Percentiles rank a stretch among this genome's conserved stretches.
These are phyloP conservation scores for Erysimum cheiranthoides DNA, from an alignment of 345 rosid species.

Conservation along the genomic window DNA sequence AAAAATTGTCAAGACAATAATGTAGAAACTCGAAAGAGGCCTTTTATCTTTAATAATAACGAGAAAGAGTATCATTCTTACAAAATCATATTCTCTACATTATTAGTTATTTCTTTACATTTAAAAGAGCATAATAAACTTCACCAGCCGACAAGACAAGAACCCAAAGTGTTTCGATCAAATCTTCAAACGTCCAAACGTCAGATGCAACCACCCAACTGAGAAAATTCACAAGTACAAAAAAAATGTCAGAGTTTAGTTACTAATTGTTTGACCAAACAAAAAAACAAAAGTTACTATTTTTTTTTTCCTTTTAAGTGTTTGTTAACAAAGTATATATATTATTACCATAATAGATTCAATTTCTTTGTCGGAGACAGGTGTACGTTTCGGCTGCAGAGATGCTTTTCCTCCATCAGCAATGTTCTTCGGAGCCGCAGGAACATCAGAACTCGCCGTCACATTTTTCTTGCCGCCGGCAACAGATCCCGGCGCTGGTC, in stretches of 20 bases:
- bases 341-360: constrained; percentile 64
- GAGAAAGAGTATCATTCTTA: constrained; percentile 21
- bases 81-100: constrained; percentile 32
- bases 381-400: constrained; percentile 83
- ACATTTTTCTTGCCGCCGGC: constrained; percentile 34
- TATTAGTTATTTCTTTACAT: constrained; percentile 39
- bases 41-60: neutral
- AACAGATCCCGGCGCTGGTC: constrained; percentile 39
- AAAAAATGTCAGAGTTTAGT: neutral
- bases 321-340: neutral
- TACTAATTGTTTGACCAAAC: neutral
- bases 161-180: constrained; percentile 11
- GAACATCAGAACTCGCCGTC: constrained; percentile 64
- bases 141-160: constrained; percentile 30
- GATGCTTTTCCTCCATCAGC: constrained; percentile 82
- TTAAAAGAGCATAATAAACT: constrained; percentile 12
- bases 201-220: constrained; percentile 50
- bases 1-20: constrained; percentile 18
- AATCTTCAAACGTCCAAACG: constrained; percentile 5
- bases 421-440: constrained; percentile 57
- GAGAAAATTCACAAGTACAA: constrained; percentile 5
- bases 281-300: neutral
- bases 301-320: neutral
- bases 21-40: constrained; percentile 11
- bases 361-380: constrained; percentile 71